Conservation (phyloP, 1,139 yeast species). For the Suhomyces bribrorum region DNA sequence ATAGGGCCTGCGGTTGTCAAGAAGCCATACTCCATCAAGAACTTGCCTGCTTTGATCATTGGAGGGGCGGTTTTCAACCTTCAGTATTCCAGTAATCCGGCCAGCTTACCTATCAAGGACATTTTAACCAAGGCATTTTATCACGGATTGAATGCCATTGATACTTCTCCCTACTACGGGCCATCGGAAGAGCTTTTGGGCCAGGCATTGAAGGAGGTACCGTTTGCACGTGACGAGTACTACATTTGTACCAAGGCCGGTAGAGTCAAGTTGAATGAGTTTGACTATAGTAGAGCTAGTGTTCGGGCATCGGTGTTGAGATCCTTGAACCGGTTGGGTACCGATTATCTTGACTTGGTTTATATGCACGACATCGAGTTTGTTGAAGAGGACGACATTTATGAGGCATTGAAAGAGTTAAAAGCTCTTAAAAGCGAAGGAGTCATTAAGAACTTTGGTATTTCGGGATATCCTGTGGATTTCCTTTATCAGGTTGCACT, state of each 20-base stretch:
- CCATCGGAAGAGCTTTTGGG: conserved; percentile 82
- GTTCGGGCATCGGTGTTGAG: conserved; percentile 65
- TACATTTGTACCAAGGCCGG: conserved; percentile 88
- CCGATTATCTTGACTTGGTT: conserved; percentile 73
- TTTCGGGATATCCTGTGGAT: conserved; percentile 85
- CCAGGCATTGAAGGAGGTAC: conserved; percentile 51
- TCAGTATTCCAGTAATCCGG: conserved; percentile 72
- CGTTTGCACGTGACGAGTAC: conserved; percentile 59
- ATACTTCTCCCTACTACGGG: conserved; percentile 93
- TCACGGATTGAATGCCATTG: conserved; percentile 74
- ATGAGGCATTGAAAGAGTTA: conserved; percentile 65
- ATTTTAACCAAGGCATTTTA: conserved; percentile 62
- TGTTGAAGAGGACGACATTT: conserved; percentile 53
- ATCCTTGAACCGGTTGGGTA: conserved; percentile 64
- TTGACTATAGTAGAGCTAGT: conserved; percentile 67
- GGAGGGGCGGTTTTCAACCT: conserved; percentile 89
- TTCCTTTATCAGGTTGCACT: conserved; percentile 55
- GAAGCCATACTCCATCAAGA: conserved; percentile 27
- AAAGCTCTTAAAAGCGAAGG: conserved; percentile 65
- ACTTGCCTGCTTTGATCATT: conserved; percentile 61
- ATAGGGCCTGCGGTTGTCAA: conserved; percentile 13
- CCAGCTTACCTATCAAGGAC: conserved; percentile 53
- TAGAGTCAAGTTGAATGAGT: conserved; percentile 62
- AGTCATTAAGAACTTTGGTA: conserved; percentile 63
- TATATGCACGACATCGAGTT: conserved; percentile 91